A percentile compares a stretch with the other conserved stretches of the same genome.
These are phyloP conservation scores for Aspergillus ustus DNA, from an alignment of 2,329 filamentous ascomycete species.

Conservation along the genomic window DNA sequence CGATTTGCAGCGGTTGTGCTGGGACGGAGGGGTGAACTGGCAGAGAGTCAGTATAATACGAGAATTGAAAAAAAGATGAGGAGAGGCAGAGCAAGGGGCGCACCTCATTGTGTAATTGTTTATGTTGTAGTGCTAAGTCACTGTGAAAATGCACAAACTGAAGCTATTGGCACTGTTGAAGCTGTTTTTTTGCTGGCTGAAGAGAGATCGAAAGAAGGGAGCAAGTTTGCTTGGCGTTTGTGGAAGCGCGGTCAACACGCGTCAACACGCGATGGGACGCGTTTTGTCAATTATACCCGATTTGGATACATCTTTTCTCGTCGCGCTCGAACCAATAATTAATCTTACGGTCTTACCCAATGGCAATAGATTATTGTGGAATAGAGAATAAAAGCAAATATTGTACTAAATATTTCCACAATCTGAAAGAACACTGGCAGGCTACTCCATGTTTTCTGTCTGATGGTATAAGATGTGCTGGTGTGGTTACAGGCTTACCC, in stretches of 20 bases:
- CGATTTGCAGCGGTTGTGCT: conserved; percentile 85
- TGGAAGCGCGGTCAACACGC: conserved; percentile 21
- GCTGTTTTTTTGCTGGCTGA: conserved; percentile 20
- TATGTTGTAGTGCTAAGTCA: conserved; percentile 12
- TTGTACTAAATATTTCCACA: neutral
- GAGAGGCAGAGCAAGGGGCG: conserved; percentile 17
- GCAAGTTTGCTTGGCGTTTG: conserved; percentile 25
- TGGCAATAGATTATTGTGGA: neutral
- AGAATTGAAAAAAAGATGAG: neutral
- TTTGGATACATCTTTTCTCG: conserved; percentile 26
- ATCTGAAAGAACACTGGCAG: neutral
- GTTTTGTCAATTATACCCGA: conserved; percentile 41
- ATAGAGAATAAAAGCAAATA: neutral
- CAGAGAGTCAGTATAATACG: conserved; percentile 5
- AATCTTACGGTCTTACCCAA: too few species aligned
- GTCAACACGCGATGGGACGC: conserved; percentile 29
- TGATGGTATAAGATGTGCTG: too few species aligned
- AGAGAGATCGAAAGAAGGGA: conserved; percentile 25
- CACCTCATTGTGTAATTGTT: conserved; percentile 37
- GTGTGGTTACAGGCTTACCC: neutral
- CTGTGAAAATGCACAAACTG: conserved; percentile 14
- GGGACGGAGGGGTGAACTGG: conserved; percentile 79
- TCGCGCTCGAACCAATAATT: neutral
- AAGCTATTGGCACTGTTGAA: conserved; percentile 16
- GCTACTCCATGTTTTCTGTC: neutral